phyloP scores from a whole-genome alignment of 495 filamentous ascomycete genomes.

The Neurospora africana region DNA sequence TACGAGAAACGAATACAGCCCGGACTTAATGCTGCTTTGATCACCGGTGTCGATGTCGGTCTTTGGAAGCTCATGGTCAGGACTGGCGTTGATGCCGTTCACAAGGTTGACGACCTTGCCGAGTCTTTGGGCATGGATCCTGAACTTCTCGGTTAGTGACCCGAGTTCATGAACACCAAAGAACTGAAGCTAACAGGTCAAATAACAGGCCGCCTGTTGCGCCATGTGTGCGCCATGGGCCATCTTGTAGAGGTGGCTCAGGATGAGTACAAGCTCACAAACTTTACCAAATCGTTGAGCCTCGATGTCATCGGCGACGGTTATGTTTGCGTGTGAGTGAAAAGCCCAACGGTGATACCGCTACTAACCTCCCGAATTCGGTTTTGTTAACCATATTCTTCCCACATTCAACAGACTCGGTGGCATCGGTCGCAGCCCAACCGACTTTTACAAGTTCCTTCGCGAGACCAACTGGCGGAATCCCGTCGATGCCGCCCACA shows the following conservation, averaged over 20 bases:
- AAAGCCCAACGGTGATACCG: not conserved
- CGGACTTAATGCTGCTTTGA: slow-evolving; percentile 7
- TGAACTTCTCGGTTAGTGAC: slow-evolving; percentile 1
- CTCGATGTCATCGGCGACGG: slow-evolving; percentile 21
- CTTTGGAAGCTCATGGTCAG: slow-evolving; percentile 9
- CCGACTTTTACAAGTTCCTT: slow-evolving; percentile 21
- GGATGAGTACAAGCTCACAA: slow-evolving; percentile 35
- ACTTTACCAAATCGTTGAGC: slow-evolving; percentile 30
- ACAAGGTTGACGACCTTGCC: slow-evolving; percentile 8
- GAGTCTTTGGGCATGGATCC: slow-evolving; percentile 5
- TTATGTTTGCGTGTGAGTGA: slow-evolving; percentile 11
- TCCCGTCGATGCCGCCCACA: slow-evolving; percentile 23
- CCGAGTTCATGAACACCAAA: not conserved
- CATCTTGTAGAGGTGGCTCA: slow-evolving; percentile 32
- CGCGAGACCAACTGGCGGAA: slow-evolving; percentile 29
- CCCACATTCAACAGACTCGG: not conserved
- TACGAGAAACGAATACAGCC: not conserved
- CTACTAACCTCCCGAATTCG: not conserved
- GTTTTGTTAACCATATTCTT: not conserved
- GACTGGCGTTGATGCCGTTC: slow-evolving; percentile 2
- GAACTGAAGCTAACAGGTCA: not conserved
- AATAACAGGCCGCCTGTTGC: slow-evolving; percentile 24
- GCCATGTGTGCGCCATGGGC: slow-evolving; percentile 42
- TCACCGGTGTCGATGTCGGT: slow-evolving; percentile 10
- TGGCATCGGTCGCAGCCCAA: not conserved